Conservation (phyloP, 2,329 filamentous ascomycete genomes). For the Trichoderma aggressivum region DNA sequence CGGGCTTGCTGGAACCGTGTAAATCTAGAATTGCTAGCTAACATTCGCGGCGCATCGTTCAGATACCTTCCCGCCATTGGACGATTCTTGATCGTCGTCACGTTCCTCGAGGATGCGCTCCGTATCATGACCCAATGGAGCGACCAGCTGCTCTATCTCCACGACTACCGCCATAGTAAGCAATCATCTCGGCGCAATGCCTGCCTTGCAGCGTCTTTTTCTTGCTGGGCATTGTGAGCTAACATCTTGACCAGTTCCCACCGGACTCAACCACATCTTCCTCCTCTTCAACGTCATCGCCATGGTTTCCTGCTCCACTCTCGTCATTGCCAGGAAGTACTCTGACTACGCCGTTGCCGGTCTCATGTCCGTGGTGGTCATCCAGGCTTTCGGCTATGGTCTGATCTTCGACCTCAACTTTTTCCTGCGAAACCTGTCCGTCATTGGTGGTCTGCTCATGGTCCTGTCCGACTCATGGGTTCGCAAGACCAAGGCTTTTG, state of each 20-base stretch:
- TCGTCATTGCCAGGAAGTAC: slow-evolving; percentile 90
- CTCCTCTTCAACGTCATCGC: slow-evolving; percentile 84
- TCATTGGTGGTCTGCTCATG: slow-evolving; percentile 96
- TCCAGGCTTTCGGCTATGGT: slow-evolving; percentile 93
- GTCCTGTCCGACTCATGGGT: slow-evolving; percentile 98
- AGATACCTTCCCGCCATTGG: slow-evolving; percentile 94
- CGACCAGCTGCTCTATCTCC: slow-evolving; percentile 90
- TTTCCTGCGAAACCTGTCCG: slow-evolving; percentile 97
- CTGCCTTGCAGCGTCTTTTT: background rate
- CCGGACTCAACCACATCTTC: slow-evolving; percentile 87
- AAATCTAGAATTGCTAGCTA: background rate
- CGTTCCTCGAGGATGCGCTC: slow-evolving; percentile 93
- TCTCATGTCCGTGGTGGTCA: slow-evolving; percentile 84
- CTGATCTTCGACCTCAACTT: slow-evolving; percentile 99
- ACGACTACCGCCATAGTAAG: slow-evolving; percentile 91
- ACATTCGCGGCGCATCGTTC: slow-evolving; percentile 16
- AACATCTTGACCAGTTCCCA: slow-evolving; percentile 63
- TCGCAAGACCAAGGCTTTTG: slow-evolving; percentile 94
- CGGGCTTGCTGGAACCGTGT: background rate
- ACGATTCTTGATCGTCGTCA: slow-evolving; percentile 95
- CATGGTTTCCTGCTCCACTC: slow-evolving; percentile 76
- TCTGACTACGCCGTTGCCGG: slow-evolving; percentile 90
- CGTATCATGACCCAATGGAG: slow-evolving; percentile 97
- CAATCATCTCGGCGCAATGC: slow-evolving; percentile 1
- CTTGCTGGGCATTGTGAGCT: slow-evolving; percentile 21